Evolutionary conservation across 2,329 filamentous ascomycete species (phyloP), one percentile per base, ranked within the genome.

Genomic region (Monilinia fructigena): DNA sequence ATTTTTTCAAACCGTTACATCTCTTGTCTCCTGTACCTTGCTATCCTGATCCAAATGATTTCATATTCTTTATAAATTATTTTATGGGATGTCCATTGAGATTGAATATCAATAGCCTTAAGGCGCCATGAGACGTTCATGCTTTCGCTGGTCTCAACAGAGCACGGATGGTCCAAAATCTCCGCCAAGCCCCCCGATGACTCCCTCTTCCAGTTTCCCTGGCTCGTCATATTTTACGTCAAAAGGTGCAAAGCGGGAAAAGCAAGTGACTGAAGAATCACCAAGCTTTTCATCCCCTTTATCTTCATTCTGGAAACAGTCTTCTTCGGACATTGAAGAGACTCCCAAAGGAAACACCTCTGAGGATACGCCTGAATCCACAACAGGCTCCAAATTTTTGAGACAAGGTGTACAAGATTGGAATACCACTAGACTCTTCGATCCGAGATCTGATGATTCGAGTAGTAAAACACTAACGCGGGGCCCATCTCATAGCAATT

Each of bases 381-480:
- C 35, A 8, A 23, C 23, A 12, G 23, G 35, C 8, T 4, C 35
- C 14, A 59, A 60, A 45, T 38, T 47, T 4, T 4, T 8, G 28
- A 59, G 45, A 26, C 47, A 65, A 45, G 50, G 61, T 35, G 63
- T 65, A 1, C 55, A 65, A 60, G 63, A 65, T 23, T 65, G 63
- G 63, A 65, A 65, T 26, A 59, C 42, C 5, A 65, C 63, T 23
- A 65, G 63, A 23, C 45, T 65, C 35, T 65, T 60, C 11, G 63
- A 63, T 63, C 31, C 47, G 4, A 55, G 50, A 23, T 31, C 47
- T 38, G 23, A 14, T 28, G 60, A 63, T 12, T 55, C 48, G 11
- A 42, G n/a, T 11, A 40, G 28, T 18, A 26, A 28, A n/a, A 54
- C 23, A 8, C 26, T n/a, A 3, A 40, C 28, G 28, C 48, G 28